Evolutionary conservation across 331 rosid genomes (phyloP).

Genomic region (Quercus tomentella): DNA sequence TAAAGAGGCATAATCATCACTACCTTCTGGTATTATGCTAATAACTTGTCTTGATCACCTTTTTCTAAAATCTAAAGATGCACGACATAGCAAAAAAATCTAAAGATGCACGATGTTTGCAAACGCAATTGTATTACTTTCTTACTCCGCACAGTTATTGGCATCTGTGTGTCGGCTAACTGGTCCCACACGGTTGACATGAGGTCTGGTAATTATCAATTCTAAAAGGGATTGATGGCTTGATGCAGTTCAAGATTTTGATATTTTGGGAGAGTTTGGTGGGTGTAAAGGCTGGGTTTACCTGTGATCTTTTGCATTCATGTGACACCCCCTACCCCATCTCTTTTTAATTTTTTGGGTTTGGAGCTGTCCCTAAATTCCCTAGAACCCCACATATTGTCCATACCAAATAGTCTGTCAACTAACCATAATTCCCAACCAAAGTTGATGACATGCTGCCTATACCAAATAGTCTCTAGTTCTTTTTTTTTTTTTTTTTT

Average conservation of each 20-base stretch:
- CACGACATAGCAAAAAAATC: not conserved
- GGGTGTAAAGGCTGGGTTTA: too few relatives aligned
- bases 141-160: not conserved
- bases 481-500: too few relatives aligned
- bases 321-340: too few relatives aligned
- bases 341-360: too few relatives aligned
- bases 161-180: not conserved
- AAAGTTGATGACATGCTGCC: too few relatives aligned
- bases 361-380: too few relatives aligned
- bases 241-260: not conserved
- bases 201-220: not conserved
- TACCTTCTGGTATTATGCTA: not conserved
- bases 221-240: not conserved
- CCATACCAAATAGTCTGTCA: too few relatives aligned
- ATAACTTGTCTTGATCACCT: not conserved
- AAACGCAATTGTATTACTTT: not conserved
- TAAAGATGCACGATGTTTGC: not conserved
- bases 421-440: too few relatives aligned
- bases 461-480: too few relatives aligned
- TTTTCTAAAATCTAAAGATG: not conserved
- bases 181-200: not conserved
- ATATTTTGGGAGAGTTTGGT: too few relatives aligned
- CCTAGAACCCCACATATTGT: too few relatives aligned
- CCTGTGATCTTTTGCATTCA: too few relatives aligned
- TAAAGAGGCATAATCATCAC: not conserved